These are phyloP conservation scores for Ephemerocybe angulata DNA, from an alignment of 768 basidiomycete species.

Conservation along the genomic window DNA sequence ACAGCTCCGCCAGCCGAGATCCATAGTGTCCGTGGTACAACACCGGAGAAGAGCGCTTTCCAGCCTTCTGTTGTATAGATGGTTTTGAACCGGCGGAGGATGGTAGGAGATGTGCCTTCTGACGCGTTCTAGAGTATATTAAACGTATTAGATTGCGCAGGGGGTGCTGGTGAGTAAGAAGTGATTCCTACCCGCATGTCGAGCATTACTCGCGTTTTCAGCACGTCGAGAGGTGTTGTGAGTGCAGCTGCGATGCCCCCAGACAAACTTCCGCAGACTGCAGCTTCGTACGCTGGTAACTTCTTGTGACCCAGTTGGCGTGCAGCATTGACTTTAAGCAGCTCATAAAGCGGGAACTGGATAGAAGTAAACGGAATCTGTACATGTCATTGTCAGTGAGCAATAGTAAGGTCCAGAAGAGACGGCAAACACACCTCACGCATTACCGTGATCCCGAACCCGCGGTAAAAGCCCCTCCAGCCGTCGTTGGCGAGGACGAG, in stretches of 20 bases:
- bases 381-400: conserved; percentile 7
- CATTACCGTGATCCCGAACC: conserved; percentile 75
- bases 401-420: conserved; percentile 28
- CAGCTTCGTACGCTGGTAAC: conserved; percentile 71
- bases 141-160: not conserved
- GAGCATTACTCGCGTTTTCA: conserved; percentile 97
- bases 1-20: conserved; percentile 96
- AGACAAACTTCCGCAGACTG: conserved; percentile 85
- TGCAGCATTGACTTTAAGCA: conserved; percentile 70
- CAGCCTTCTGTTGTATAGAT: conserved; percentile 75
- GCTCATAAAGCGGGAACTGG: conserved; percentile 94
- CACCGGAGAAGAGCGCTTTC: conserved; percentile 77
- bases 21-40: conserved; percentile 90
- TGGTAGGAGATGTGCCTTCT: conserved; percentile 48
- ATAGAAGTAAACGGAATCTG: conserved; percentile 96
- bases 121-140: conserved; percentile 41
- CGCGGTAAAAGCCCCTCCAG: conserved; percentile 78
- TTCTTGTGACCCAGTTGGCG: conserved; percentile 47
- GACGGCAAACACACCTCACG: conserved; percentile 36
- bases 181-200: conserved; percentile 61
- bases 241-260: conserved; percentile 86
- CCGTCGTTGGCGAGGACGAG: conserved; percentile 62
- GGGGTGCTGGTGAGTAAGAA: not conserved
- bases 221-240: conserved; percentile 93
- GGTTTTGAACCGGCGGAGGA: conserved; percentile 50